Conservation (phyloP, 176 grass and related monocot genomes). For the Carex littledalei region DNA sequence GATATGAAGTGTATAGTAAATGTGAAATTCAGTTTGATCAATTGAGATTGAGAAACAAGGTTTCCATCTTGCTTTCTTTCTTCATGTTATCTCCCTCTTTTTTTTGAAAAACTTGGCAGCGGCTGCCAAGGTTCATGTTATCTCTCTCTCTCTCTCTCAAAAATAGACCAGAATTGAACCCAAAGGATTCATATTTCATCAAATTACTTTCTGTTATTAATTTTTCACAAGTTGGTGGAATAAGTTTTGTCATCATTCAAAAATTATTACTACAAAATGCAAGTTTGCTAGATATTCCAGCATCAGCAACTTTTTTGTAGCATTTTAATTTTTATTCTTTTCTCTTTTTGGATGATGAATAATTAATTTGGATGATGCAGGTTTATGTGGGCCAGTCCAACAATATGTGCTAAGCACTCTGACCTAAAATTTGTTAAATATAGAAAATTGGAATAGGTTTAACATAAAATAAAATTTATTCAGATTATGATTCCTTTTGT, state of each 20-base stretch:
- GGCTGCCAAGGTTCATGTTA: no score
- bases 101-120: no score
- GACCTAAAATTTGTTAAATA: background rate
- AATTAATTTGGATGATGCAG: background rate
- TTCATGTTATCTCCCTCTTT: background rate
- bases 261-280: background rate
- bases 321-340: background rate
- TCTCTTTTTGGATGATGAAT: background rate
- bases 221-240: background rate
- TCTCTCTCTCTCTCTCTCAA: no score
- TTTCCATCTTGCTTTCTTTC: background rate
- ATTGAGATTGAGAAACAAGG: conserved; percentile 1
- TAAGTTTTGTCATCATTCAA: background rate
- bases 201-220: background rate
- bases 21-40: background rate
- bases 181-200: background rate
- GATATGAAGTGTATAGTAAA: background rate
- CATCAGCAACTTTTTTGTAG: background rate
- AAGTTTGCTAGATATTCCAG: background rate
- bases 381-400: background rate
- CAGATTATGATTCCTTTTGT: background rate
- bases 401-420: background rate
- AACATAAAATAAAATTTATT: background rate
- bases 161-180: background rate
- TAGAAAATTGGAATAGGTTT: background rate